Percentiles rank a stretch among this genome's conserved stretches.
These are phyloP conservation scores for Aquilaria sinensis DNA, from an alignment of 345 rosid species.

Conservation along the genomic window DNA sequence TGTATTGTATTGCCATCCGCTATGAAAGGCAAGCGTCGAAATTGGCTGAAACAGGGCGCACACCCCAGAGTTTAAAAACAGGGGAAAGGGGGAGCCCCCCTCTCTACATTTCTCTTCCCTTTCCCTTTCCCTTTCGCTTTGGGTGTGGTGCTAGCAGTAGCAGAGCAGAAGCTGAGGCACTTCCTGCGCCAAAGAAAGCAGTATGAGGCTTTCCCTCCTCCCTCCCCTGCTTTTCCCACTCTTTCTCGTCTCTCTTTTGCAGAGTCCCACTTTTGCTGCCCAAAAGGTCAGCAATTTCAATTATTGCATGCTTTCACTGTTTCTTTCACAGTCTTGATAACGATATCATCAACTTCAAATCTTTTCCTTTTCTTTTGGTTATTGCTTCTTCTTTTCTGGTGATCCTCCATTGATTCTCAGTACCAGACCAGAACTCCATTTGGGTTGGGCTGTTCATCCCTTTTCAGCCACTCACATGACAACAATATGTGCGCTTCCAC, in stretches of 20 bases:
- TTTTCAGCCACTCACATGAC: no score
- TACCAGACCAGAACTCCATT: neutral
- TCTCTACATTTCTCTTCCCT: neutral
- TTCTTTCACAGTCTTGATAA: neutral
- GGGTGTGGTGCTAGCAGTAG: neutral
- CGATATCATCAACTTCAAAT: no score
- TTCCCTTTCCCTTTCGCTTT: no score
- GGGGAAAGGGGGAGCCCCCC: slow-evolving; percentile 13
- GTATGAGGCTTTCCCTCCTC: slow-evolving; percentile 27
- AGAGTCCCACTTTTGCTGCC: slow-evolving; percentile 25
- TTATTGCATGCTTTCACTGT: neutral
- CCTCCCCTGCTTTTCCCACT: slow-evolving; percentile 15
- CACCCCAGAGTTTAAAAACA: slow-evolving; percentile 16
- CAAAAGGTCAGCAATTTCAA: slow-evolving; percentile 28
- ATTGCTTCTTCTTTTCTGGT: neutral
- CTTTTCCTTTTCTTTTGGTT: no score
- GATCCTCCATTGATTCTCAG: neutral
- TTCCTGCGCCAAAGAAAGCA: neutral
- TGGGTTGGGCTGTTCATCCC: neutral
- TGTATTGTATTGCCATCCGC: neutral
- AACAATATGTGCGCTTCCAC: no score
- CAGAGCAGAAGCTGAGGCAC: neutral
- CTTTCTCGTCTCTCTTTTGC: slow-evolving; percentile 24
- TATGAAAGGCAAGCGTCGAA: neutral
- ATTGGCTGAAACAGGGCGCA: neutral